Conservation (phyloP, 306 rosid species). For the Casuarina glauca region DNA sequence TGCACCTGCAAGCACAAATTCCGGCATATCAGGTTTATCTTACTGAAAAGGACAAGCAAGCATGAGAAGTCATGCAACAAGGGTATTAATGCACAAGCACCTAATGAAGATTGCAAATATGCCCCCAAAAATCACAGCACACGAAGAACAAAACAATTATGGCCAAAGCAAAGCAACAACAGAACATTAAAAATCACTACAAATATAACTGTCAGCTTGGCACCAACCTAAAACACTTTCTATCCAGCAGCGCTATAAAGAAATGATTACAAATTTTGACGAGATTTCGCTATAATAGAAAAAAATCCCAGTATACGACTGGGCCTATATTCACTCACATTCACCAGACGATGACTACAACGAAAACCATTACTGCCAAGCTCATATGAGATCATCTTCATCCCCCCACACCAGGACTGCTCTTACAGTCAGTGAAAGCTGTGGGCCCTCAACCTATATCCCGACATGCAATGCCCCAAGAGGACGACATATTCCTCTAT, state of each 20-base stretch:
- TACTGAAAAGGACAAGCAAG: background rate
- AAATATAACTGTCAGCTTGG: background rate
- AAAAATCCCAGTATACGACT: background rate
- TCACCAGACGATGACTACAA: background rate
- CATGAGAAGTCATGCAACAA: background rate
- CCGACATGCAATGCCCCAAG: background rate
- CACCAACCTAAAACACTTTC: background rate
- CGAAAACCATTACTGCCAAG: background rate
- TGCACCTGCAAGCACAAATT: slow-evolving; percentile 55
- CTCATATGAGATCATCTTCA: background rate
- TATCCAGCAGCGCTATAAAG: background rate
- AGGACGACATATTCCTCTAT: background rate
- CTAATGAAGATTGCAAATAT: background rate
- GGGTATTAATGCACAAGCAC: background rate
- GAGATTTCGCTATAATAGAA: background rate
- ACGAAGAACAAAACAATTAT: background rate
- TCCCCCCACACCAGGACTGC: background rate
- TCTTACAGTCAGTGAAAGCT: background rate
- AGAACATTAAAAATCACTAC: background rate
- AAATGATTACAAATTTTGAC: background rate
- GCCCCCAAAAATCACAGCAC: background rate
- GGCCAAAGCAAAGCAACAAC: background rate
- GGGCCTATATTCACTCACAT: background rate
- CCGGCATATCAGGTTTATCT: slow-evolving; percentile 6
- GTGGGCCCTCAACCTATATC: background rate